Conservation (phyloP, 1,284 basidiomycete species). For the Marasmius sp. region DNA sequence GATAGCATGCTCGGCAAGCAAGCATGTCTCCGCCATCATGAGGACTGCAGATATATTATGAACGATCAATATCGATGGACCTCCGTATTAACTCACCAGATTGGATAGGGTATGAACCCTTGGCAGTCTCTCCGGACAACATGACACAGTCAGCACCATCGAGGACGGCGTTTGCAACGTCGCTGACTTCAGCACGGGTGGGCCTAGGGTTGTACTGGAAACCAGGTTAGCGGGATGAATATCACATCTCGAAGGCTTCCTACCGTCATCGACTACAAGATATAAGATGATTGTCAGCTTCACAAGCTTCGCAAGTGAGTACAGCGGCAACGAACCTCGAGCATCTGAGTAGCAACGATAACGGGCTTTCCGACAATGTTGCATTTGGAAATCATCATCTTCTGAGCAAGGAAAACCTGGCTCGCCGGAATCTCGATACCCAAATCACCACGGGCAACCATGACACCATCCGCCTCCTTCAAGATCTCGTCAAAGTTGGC, state of each 20-base stretch:
- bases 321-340: slow-evolving; percentile 67
- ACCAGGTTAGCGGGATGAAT: slow-evolving; percentile 16
- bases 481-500: slow-evolving; percentile 98
- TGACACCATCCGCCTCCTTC: slow-evolving; percentile 91
- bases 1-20: slow-evolving; percentile 91
- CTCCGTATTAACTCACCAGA: slow-evolving; percentile 56
- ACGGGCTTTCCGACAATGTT: slow-evolving; percentile 96
- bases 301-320: slow-evolving; percentile 2
- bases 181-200: slow-evolving; percentile 95
- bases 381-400: slow-evolving; percentile 99
- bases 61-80: slow-evolving; percentile 5
- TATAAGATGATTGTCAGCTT: slow-evolving; percentile 11
- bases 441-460: slow-evolving; percentile 97
- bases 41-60: slow-evolving; percentile 54
- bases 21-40: slow-evolving; percentile 99
- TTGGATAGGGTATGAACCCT: slow-evolving; percentile 91
- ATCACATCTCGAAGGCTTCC: slow-evolving; percentile 22
- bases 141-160: slow-evolving; percentile 98
- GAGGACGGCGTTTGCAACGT: slow-evolving; percentile 96
- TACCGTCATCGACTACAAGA: slow-evolving; percentile 89
- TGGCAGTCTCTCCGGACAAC: slow-evolving; percentile 97
- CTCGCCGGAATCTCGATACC: slow-evolving; percentile 98
- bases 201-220: slow-evolving; percentile 92
- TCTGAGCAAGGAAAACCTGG: slow-evolving; percentile 97
- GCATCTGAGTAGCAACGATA: slow-evolving; percentile 99